phyloP scores from a whole-genome alignment of 1,284 basidiomycete genomes.

The Tilletia caries region DNA sequence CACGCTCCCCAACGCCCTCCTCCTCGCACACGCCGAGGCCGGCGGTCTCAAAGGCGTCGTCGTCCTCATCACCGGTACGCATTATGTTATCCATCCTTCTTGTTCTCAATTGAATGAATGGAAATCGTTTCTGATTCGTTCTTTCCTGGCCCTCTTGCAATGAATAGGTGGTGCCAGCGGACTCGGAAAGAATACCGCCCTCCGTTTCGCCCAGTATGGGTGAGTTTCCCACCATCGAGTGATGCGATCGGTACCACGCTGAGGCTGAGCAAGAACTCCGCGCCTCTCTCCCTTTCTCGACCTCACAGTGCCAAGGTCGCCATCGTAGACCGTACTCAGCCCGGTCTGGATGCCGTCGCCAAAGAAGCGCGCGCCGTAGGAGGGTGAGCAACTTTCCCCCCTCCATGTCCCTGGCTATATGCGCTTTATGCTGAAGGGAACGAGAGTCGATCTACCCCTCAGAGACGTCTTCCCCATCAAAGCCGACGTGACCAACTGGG shows the following conservation, averaged over 20 bases:
- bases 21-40: conserved; percentile 47
- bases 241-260: no score
- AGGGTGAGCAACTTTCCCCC: conserved; percentile 56
- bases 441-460: no score
- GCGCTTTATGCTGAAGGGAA: no score
- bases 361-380: conserved; percentile 57
- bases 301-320: conserved; percentile 61
- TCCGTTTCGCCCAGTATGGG: conserved; percentile 59
- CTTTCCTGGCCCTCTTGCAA: not conserved
- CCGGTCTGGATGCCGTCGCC: conserved; percentile 56
- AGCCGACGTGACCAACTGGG: conserved; percentile 63
- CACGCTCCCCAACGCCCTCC: conserved; percentile 4
- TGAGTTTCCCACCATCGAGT: conserved; percentile 49
- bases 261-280: no score
- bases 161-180: conserved; percentile 61
- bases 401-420: not conserved
- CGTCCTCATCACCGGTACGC: conserved; percentile 61
- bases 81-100: not conserved
- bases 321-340: conserved; percentile 60
- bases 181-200: conserved; percentile 61
- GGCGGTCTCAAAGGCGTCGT: conserved; percentile 60
- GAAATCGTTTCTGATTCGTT: no score
- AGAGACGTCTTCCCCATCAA: conserved; percentile 58
- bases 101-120: no score
- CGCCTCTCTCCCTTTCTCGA: conserved; percentile 12